Evolutionary conservation across 2,329 filamentous ascomycete species (phyloP), one percentile per base, ranked within the genome.

Genomic region (Knoxdaviesia proteae): DNA sequence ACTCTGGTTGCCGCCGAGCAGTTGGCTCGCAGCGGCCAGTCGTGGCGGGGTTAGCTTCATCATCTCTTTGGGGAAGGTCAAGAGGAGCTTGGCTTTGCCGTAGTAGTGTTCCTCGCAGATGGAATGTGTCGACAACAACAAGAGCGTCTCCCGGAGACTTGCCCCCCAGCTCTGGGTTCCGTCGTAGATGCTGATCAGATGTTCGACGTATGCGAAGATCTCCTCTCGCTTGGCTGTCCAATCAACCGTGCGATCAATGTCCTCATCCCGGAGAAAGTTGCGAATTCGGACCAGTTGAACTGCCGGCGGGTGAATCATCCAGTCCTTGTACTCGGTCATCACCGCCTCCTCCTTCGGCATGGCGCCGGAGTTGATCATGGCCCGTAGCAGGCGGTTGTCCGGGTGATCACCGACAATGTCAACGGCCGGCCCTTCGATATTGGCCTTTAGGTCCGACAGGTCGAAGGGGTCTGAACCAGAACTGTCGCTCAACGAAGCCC

Each of bases 191-290:
- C 46, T 29, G 6, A 48, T 39, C 9, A 65, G 50, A 47, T 59
- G 54, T 6, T 54, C 42, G 32, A 69, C 52, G 49, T 67, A 68
- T 31, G 56, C 50, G 11, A 50, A 49, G 8, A 65, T 51, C 44
- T 58, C 59, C 20, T 47, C 50, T 6, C 61, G 51, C 41, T 61
- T 60, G 7, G 46, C 40, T 2, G 58, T 49, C 58, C 66, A 71
- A 38, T 56, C 48, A 1, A 55, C 38, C 44, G 58, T 60, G 10
- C 62, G 58, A 44, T 64, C 58, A 5, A 54, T 49, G 47, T 73
- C 65, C 46, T 67, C 61, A 32, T 69, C 65, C 4, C 59, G 51
- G 29, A 74, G 61, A 46, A 68, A 74, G 47, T 61, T 63, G 41
- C 51, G 54, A 38, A 56, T 53, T 7, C 56, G 52, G 9, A 42